These are phyloP conservation scores for Phytophthora palmivora DNA, from an alignment of 352 stramenopile species.

Conservation along the genomic window DNA sequence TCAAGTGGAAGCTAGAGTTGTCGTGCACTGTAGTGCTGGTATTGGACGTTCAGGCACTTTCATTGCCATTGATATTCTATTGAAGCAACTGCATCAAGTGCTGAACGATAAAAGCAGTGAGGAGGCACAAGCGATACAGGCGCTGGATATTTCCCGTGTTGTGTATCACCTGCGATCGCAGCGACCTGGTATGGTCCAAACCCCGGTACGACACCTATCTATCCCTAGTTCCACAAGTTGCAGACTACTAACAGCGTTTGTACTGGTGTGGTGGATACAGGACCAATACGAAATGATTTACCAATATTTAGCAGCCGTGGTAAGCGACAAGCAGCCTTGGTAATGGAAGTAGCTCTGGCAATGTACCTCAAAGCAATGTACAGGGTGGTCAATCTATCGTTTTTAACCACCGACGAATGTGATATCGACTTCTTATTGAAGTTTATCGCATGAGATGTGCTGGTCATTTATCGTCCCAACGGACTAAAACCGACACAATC, in stretches of 20 bases:
- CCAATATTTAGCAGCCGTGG: constrained; percentile 73
- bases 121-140: constrained; percentile 32
- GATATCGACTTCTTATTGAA: no score
- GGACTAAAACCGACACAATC: not conserved
- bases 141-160: constrained; percentile 63
- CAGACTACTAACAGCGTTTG: not conserved
- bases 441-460: no score
- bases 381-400: no score
- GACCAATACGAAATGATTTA: constrained; percentile 91
- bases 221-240: not conserved
- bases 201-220: constrained; percentile 51
- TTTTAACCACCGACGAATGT: no score
- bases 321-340: constrained; percentile 61
- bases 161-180: constrained; percentile 72
- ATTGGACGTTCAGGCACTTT: constrained; percentile 86
- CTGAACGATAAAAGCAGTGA: constrained; percentile 24
- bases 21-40: constrained; percentile 85
- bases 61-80: constrained; percentile 84
- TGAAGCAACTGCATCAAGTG: constrained; percentile 58
- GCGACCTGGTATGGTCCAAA: constrained; percentile 87
- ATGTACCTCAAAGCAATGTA: constrained; percentile 7
- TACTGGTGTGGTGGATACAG: constrained; percentile 37
- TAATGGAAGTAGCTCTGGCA: constrained; percentile 28
- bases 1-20: constrained; percentile 41
- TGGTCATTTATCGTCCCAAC: not conserved